These are phyloP conservation scores for Mycena galopus DNA, from an alignment of 768 basidiomycete species.

Conservation along the genomic window DNA sequence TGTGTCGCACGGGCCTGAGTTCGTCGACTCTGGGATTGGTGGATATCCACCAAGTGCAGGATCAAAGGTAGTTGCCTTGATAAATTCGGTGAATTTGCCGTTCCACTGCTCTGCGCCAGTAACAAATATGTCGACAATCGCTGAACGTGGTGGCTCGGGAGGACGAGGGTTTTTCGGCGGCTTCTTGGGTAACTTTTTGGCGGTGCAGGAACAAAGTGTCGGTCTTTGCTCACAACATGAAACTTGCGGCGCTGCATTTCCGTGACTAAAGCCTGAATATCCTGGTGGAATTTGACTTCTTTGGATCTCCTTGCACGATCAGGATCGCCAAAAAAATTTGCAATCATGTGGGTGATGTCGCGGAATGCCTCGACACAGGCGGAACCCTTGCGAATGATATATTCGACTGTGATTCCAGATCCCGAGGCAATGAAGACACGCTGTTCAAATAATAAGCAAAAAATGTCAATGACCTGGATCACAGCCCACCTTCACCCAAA, in stretches of 20 bases:
- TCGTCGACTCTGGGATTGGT: not conserved
- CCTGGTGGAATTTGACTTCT: not conserved
- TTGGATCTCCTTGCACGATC: too few relatives aligned
- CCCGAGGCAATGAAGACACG: not conserved
- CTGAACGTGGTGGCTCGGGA: too few relatives aligned
- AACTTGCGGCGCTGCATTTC: not conserved
- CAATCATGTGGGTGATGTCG: too few relatives aligned
- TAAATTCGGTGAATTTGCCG: constrained; percentile 40
- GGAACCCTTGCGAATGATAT: too few relatives aligned
- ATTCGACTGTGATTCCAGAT: too few relatives aligned
- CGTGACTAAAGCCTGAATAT: not conserved
- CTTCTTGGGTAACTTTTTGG: too few relatives aligned
- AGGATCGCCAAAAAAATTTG: too few relatives aligned
- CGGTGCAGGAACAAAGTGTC: not conserved
- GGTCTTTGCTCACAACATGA: not conserved
- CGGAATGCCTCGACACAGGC: too few relatives aligned
- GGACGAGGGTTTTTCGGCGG: not conserved
- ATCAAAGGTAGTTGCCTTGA: constrained; percentile 39
- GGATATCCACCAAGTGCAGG: constrained; percentile 41
- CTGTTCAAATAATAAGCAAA: not conserved
- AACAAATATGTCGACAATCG: constrained; percentile 1
- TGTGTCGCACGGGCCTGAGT: not conserved
- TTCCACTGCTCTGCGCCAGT: constrained; percentile 29
- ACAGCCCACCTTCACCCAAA: not conserved
- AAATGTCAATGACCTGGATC: not conserved